Percentiles rank a stretch among this genome's conserved stretches.
These are phyloP conservation scores for Salix exigua DNA, from an alignment of 345 rosid genomes.

Conservation along the genomic window DNA sequence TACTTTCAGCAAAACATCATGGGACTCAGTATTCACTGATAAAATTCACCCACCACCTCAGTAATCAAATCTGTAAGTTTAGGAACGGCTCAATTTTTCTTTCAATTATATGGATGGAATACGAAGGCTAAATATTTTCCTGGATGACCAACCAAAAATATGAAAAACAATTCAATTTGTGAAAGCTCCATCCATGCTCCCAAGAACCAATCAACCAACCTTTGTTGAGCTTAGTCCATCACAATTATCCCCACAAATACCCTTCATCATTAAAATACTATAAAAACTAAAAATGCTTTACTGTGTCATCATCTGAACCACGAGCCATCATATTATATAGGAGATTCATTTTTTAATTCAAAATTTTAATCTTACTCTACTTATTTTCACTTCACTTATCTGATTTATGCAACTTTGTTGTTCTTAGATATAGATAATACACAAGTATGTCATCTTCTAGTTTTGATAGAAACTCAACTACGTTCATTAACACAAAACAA, in stretches of 20 bases:
- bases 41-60: neutral
- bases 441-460: neutral
- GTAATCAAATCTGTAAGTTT: neutral
- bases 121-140: neutral
- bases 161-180: neutral
- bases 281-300: neutral
- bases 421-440: neutral
- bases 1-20: neutral
- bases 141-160: neutral
- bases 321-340: neutral
- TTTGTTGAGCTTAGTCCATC: neutral
- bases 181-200: neutral
- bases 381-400: neutral
- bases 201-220: neutral
- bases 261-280: neutral
- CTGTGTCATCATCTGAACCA: neutral
- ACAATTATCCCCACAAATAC: neutral
- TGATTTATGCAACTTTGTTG: neutral
- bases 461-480: neutral
- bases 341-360: neutral
- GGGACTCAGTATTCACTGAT: neutral
- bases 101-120: neutral
- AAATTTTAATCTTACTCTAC: neutral
- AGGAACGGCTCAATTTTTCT: neutral
- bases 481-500: neutral